phyloP scores from a whole-genome alignment of 352 stramenopile genomes.

The Globisporangium parvum region DNA sequence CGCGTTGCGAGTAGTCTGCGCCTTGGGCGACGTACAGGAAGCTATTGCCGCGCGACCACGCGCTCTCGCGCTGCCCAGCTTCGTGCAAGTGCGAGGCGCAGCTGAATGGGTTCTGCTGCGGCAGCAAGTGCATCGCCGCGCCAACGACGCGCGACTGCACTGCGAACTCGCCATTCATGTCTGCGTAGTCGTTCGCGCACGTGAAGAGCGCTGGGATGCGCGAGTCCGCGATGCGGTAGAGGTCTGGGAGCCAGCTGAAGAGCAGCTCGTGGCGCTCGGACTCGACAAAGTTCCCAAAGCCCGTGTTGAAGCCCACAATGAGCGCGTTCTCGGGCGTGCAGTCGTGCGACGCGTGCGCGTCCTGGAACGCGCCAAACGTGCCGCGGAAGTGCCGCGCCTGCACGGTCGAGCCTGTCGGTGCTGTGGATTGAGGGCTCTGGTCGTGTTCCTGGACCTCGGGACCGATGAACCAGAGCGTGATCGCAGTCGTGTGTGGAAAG shows the following conservation, averaged over 20 bases:
- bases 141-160: constrained; percentile 60
- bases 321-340: constrained; percentile 39
- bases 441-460: constrained; percentile 32
- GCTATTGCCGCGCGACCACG: constrained; percentile 66
- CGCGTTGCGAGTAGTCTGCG: constrained; percentile 21
- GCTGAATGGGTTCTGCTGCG: constrained; percentile 69
- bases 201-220: constrained; percentile 60
- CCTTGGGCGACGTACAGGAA: constrained; percentile 61
- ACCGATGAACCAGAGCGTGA: constrained; percentile 59
- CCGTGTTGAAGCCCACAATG: constrained; percentile 67
- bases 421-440: background rate
- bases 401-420: constrained; percentile 19
- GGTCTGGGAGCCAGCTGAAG: constrained; percentile 67
- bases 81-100: constrained; percentile 67
- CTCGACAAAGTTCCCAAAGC: constrained; percentile 77
- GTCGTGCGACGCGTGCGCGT: constrained; percentile 19
- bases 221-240: constrained; percentile 47
- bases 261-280: constrained; percentile 38
- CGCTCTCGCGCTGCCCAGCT: constrained; percentile 51
- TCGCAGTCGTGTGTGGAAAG: constrained; percentile 19
- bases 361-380: constrained; percentile 48
- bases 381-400: constrained; percentile 29
- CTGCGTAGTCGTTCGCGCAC: constrained; percentile 72
- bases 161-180: constrained; percentile 76
- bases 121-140: constrained; percentile 51